These are phyloP conservation scores for Rhodotorula babjevae DNA, from an alignment of 768 basidiomycete species.

Conservation along the genomic window DNA sequence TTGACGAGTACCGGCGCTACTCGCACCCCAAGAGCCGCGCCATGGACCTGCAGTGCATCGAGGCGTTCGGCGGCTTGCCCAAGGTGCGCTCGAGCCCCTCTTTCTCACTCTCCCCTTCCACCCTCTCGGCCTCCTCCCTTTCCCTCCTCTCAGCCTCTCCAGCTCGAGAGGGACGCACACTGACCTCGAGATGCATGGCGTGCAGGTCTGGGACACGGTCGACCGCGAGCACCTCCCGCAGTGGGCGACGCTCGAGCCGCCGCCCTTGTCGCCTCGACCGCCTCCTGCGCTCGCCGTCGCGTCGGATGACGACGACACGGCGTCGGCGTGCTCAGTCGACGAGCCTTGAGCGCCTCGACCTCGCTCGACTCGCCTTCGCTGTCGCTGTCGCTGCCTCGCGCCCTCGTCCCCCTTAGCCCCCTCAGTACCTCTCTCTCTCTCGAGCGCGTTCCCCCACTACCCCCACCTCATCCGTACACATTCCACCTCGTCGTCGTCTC, in stretches of 20 bases:
- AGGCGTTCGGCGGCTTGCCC: conserved; percentile 43
- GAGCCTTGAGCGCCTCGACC: background rate
- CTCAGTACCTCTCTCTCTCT: too few relatives aligned
- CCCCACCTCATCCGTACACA: too few relatives aligned
- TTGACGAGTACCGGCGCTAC: conserved; percentile 47
- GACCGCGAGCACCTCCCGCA: background rate
- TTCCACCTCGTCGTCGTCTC: too few relatives aligned
- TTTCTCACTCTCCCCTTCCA: too few relatives aligned
- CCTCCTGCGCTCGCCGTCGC: background rate
- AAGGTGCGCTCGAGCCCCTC: background rate
- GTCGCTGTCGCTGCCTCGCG: too few relatives aligned
- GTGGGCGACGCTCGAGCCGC: conserved; percentile 4
- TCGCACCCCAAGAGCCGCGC: conserved; percentile 48
- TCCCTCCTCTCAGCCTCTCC: background rate
- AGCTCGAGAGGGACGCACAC: too few relatives aligned
- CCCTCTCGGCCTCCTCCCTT: too few relatives aligned
- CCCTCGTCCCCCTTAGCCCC: too few relatives aligned
- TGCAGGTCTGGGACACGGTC: conserved; percentile 12
- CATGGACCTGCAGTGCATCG: conserved; percentile 50
- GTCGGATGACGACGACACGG: background rate
- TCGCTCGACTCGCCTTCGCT: background rate
- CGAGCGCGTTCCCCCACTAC: too few relatives aligned
- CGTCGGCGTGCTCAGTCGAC: too few relatives aligned
- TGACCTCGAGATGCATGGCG: background rate
- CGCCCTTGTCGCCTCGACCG: background rate